Evolutionary conservation across 2,329 filamentous ascomycete genomes (phyloP), one percentile per base, ranked within the genome.

Genomic region (Stachybotrys chartarum): DNA sequence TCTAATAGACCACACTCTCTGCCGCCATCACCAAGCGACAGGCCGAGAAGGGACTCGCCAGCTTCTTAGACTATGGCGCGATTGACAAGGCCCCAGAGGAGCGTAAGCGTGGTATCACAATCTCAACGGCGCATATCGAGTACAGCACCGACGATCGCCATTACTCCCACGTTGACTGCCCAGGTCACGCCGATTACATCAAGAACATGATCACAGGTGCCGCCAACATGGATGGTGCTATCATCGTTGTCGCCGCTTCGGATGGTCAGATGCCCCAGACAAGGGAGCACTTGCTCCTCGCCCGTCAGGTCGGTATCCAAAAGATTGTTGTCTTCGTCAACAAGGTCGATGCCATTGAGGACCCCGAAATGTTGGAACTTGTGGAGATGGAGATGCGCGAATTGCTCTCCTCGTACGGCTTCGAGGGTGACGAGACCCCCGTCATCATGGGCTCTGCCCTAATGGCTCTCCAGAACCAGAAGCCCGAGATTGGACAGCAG

Each of bases 201-300:
- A 99, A 99, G 86, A 99, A 99, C 87, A 99, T 99, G 94, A 99
- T 99, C 75, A 99, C 94, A 64, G 94, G 94, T 86, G 92, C 94
- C 60, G 93, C 95, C 68, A 96, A 91, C 82, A 99, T 99, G 94
- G 94, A 99, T 68, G 94, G 94, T 68, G 93, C 94, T 68, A 93
- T 99, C 72, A 97, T 99, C 68, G 94, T 99, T 64, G 95, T 99
- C 67, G 95, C 95, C 66, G 94, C 94, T 65, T 96, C 91, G 44
- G 94, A 99, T 72, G 94, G 94, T 72, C 95, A 99, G 80, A 99
- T 99, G 94, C 94, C 94, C 68, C 95, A 99, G 84, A 99, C 94
- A 63, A 85, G 94, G 77, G 94, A 99, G 80, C 94, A 99, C 80
- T 82, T 99, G 77, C 85, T 99, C 66, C 90, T 99, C 60, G 94